Percentiles rank a stretch among this genome's conserved stretches.
These are phyloP conservation scores for Lodderomyces metapsilosis DNA, from an alignment of 1,139 yeast species.

Conservation along the genomic window DNA sequence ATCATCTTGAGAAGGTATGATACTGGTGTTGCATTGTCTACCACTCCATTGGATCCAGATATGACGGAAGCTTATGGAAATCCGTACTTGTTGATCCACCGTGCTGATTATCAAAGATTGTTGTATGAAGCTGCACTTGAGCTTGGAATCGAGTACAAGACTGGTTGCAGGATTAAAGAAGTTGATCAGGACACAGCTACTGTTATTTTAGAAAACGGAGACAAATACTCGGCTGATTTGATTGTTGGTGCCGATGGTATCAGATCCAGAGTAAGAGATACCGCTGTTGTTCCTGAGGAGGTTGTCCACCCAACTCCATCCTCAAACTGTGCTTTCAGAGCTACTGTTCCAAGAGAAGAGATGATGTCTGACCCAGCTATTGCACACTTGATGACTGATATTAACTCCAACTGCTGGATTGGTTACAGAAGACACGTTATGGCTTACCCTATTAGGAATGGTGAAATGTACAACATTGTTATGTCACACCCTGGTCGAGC, in stretches of 20 bases:
- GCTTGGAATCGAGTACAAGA: not conserved
- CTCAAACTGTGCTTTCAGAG: slow-evolving; percentile 1
- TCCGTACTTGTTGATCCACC: slow-evolving; percentile 2
- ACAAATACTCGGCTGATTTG: not conserved
- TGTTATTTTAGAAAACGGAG: slow-evolving; percentile 1
- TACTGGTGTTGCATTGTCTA: not conserved
- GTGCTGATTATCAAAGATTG: slow-evolving; percentile 1
- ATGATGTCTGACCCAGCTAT: slow-evolving; percentile 1
- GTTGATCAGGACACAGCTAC: not conserved
- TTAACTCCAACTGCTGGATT: slow-evolving; percentile 2
- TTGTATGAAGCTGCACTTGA: not conserved
- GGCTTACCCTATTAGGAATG: slow-evolving; percentile 2
- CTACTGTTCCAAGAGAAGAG: not conserved
- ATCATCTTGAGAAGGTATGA: slow-evolving; percentile 1
- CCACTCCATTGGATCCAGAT: slow-evolving; percentile 2
- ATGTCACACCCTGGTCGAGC: slow-evolving; percentile 1
- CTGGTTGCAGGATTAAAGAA: not conserved
- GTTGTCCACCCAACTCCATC: slow-evolving; percentile 1
- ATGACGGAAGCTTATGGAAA: slow-evolving; percentile 1
- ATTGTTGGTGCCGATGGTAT: slow-evolving; percentile 3
- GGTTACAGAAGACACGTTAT: slow-evolving; percentile 2
- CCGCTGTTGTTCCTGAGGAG: slow-evolving; percentile 1
- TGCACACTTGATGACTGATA: slow-evolving; percentile 1
- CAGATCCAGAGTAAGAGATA: not conserved
- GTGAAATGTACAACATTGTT: slow-evolving; percentile 1